A percentile compares a stretch with the other conserved stretches of the same genome.
Conservation (phyloP, 2,329 filamentous ascomycete species). For the Endothia cerciana region DNA sequence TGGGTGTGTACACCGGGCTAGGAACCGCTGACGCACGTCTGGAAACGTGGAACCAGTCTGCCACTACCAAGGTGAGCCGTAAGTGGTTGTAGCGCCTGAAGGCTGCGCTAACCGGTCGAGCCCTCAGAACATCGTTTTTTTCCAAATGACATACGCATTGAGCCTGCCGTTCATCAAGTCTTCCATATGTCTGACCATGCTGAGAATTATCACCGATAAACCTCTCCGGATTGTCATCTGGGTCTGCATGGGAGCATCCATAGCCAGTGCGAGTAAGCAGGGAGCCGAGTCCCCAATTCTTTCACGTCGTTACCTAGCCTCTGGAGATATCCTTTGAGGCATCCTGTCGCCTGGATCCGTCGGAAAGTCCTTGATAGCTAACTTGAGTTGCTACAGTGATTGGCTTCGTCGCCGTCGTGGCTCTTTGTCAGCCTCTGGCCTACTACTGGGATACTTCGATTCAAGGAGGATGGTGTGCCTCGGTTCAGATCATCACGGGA, state of each 20-base stretch:
- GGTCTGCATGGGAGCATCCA: conserved; percentile 9
- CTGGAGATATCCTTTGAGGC: neutral
- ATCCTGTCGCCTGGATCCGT: neutral
- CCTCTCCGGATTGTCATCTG: neutral
- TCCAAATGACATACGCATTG: conserved; percentile 20
- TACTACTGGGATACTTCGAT: conserved; percentile 16
- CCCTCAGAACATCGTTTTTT: conserved; percentile 11
- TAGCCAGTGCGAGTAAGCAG: conserved; percentile 8
- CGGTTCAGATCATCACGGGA: conserved; percentile 9
- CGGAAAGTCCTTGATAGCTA: neutral
- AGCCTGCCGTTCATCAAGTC: conserved; percentile 22
- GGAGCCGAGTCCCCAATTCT: neutral
- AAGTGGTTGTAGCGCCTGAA: neutral
- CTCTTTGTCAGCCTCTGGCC: conserved; percentile 10
- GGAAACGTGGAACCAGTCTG: conserved; percentile 8
- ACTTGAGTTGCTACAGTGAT: conserved; percentile 3
- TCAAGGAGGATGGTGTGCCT: conserved; percentile 17
- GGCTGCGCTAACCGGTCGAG: neutral
- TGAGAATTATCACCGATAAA: conserved; percentile 18
- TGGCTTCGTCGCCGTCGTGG: conserved; percentile 15
- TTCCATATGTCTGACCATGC: conserved; percentile 21
- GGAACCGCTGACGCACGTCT: conserved; percentile 13
- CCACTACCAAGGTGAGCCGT: conserved; percentile 5
- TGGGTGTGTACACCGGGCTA: conserved; percentile 12
- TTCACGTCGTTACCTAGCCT: neutral